Conservation (phyloP, 768 basidiomycete species). For the Rhizopogon vinicolor region DNA sequence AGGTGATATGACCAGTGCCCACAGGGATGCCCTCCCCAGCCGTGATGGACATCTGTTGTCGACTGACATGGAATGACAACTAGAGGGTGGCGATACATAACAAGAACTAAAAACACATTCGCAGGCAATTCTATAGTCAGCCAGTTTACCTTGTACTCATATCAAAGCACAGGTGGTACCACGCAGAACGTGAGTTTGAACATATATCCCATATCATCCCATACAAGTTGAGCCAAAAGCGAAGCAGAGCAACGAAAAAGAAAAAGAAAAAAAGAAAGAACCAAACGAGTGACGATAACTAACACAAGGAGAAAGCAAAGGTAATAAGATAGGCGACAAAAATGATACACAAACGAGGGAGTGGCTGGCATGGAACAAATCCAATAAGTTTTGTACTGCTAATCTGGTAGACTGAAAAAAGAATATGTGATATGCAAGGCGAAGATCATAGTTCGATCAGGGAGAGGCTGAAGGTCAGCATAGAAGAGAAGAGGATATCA, state of each 20-base stretch:
- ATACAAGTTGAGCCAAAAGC: constrained; percentile 31
- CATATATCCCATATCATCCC: constrained; percentile 28
- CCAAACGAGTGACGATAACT: constrained; percentile 13
- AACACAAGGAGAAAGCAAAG: constrained; percentile 26
- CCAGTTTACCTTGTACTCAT: too few species aligned
- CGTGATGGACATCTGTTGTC: not conserved
- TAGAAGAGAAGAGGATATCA: constrained; percentile 26
- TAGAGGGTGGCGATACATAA: not conserved
- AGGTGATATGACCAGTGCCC: constrained; percentile 57
- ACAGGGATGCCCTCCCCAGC: constrained; percentile 10
- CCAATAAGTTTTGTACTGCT: constrained; percentile 16
- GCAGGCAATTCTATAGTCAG: not conserved
- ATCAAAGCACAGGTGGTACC: not conserved
- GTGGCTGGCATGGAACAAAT: constrained; percentile 13
- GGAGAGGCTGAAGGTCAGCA: not conserved
- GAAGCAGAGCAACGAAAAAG: constrained; percentile 8
- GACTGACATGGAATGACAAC: not conserved
- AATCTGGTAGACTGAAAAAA: constrained; percentile 15
- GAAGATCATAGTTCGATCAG: constrained; percentile 2
- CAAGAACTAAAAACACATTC: not conserved
- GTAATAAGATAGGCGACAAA: constrained; percentile 21
- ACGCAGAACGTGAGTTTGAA: constrained; percentile 12
- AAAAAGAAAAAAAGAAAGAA: constrained; percentile 18
- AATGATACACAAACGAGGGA: constrained; percentile 22
- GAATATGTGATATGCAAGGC: constrained; percentile 11